Percentiles rank a stretch among this genome's conserved stretches.
Evolutionary conservation across 2,329 filamentous ascomycete species (phyloP).

Genomic region (Westerdykella sp.): DNA sequence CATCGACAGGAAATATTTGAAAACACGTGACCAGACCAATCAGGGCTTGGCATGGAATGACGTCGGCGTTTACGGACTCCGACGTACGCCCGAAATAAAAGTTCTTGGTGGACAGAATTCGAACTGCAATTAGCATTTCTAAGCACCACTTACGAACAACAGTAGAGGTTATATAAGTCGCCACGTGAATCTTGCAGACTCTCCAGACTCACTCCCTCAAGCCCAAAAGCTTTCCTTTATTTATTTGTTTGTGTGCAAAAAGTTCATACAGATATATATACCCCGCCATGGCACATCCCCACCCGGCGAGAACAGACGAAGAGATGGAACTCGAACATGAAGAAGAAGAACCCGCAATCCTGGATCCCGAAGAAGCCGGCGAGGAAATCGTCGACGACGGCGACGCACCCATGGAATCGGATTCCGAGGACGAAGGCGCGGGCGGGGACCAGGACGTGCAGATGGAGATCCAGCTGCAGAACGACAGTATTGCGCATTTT

Average conservation of each 20-base stretch:
- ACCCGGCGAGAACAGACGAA: constrained; percentile 18
- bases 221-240: neutral
- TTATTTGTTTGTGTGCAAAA: neutral
- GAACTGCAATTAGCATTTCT: constrained; percentile 26
- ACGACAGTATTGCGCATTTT: constrained; percentile 91
- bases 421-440: constrained; percentile 54
- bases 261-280: constrained; percentile 5
- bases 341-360: constrained; percentile 63
- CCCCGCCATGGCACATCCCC: constrained; percentile 21
- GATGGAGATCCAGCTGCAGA: constrained; percentile 72
- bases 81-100: constrained; percentile 24
- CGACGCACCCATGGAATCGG: constrained; percentile 74
- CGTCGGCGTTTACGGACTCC: constrained; percentile 19
- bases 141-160: constrained; percentile 20
- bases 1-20: neutral
- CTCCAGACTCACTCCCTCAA: neutral
- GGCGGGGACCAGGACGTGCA: constrained; percentile 47
- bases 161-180: neutral
- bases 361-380: constrained; percentile 69
- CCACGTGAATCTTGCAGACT: neutral
- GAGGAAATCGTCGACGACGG: constrained; percentile 66
- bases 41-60: constrained; percentile 13
- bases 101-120: constrained; percentile 23
- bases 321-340: constrained; percentile 35
- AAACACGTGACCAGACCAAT: neutral